phyloP scores from a whole-genome alignment of 768 basidiomycete genomes.

The Russula abietina region DNA sequence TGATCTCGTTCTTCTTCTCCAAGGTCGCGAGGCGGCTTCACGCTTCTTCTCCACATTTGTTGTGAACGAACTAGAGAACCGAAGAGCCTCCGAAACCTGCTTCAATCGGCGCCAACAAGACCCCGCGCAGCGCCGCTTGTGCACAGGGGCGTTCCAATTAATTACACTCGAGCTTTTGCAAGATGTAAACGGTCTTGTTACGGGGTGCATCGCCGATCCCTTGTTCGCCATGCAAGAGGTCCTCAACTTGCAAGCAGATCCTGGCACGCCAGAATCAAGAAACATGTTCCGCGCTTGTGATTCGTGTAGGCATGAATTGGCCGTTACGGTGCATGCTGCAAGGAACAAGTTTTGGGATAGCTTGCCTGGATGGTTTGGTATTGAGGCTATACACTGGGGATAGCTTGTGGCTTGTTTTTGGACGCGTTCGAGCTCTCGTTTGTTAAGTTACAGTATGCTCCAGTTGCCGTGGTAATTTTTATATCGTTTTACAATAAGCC shows the following conservation, averaged over 20 bases:
- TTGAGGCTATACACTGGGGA: slow-evolving; percentile 21
- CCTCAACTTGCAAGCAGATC: slow-evolving; percentile 17
- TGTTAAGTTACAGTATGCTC: background rate
- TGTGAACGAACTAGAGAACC: slow-evolving; percentile 65
- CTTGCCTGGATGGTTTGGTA: slow-evolving; percentile 24
- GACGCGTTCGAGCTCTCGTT: background rate
- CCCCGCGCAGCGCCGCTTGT: slow-evolving; percentile 12
- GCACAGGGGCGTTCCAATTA: slow-evolving; percentile 23
- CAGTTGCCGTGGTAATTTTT: background rate
- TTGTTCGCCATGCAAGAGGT: slow-evolving; percentile 25
- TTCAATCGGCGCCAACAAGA: slow-evolving; percentile 14
- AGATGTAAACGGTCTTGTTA: slow-evolving; percentile 22
- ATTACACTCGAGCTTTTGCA: slow-evolving; percentile 23
- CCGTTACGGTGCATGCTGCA: slow-evolving; percentile 16
- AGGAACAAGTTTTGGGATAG: slow-evolving; percentile 22
- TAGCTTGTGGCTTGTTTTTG: background rate
- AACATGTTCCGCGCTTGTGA: slow-evolving; percentile 21
- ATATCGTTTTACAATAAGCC: background rate
- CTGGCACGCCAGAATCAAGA: slow-evolving; percentile 11
- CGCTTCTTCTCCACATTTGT: slow-evolving; percentile 75
- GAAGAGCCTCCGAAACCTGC: slow-evolving; percentile 40
- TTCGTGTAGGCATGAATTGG: slow-evolving; percentile 19
- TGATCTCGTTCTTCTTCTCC: slow-evolving; percentile 56
- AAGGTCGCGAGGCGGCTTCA: slow-evolving; percentile 65
- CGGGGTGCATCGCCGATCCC: slow-evolving; percentile 22